Percentiles rank a stretch among this genome's conserved stretches.
These are phyloP conservation scores for Arabis alpina DNA, from an alignment of 345 rosid species.

Conservation along the genomic window DNA sequence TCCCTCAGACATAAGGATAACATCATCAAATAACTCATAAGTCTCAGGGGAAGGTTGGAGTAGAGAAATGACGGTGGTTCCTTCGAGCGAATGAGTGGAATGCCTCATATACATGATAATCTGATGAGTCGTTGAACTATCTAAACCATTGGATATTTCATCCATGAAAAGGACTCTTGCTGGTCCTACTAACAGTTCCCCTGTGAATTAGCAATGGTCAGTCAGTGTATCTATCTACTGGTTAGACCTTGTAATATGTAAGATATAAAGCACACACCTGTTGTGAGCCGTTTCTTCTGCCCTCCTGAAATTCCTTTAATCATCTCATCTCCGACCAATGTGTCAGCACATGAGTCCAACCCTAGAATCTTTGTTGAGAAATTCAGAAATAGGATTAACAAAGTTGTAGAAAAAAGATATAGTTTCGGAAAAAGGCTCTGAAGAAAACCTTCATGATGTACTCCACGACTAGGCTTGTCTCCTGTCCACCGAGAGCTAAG, in stretches of 20 bases:
- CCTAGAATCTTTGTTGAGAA: slow-evolving; percentile 94
- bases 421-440: slow-evolving; percentile 4
- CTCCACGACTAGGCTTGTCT: slow-evolving; percentile 85
- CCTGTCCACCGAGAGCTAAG: slow-evolving; percentile 84
- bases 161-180: slow-evolving; percentile 98
- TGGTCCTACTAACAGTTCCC: slow-evolving; percentile 93
- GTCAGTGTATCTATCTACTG: not conserved
- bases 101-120: slow-evolving; percentile 87
- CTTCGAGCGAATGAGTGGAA: slow-evolving; percentile 82
- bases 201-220: slow-evolving; percentile 50
- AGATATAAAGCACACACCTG: slow-evolving; percentile 54
- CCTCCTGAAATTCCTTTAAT: slow-evolving; percentile 99
- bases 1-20: slow-evolving; percentile 89
- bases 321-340: slow-evolving; percentile 98
- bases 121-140: slow-evolving; percentile 93
- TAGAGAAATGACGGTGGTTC: slow-evolving; percentile 82
- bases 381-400: slow-evolving; percentile 43
- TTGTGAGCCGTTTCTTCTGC: slow-evolving; percentile 96
- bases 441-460: slow-evolving; percentile 90
- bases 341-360: slow-evolving; percentile 90
- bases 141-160: slow-evolving; percentile 97
- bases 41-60: slow-evolving; percentile 99
- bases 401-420: too few species aligned
- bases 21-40: slow-evolving; percentile 86
- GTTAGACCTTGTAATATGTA: not conserved